These are phyloP conservation scores for Tetraselmis chui DNA, from an alignment of 139 green algal genomes.

Conservation along the genomic window DNA sequence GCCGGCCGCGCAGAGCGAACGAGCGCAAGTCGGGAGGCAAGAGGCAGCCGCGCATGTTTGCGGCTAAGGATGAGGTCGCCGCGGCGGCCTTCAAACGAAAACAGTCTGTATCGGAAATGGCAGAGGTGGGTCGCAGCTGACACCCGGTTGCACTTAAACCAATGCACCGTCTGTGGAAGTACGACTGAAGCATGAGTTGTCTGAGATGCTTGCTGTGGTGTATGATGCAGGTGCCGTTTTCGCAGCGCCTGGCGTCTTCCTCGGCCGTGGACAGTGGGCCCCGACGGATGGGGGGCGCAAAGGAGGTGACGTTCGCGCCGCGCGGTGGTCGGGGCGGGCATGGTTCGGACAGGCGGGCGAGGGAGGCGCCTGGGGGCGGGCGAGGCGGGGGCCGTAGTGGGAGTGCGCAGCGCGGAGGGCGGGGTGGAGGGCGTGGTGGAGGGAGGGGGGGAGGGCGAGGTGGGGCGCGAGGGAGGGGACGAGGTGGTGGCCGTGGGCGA, in stretches of 20 bases:
- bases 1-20: no score
- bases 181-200: no score
- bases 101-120: constrained; percentile 33
- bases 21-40: not conserved
- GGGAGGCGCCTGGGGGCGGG: not conserved
- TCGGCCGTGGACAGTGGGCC: not conserved
- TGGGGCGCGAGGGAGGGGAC: not conserved
- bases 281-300: not conserved
- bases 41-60: constrained; percentile 57
- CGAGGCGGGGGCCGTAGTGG: not conserved
- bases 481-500: not conserved
- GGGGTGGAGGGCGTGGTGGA: constrained; percentile 4
- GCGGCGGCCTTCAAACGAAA: constrained; percentile 51
- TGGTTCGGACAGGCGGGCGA: no score
- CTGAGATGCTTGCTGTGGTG: no score
- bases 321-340: not conserved
- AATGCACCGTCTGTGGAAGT: no score
- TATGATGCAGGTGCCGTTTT: constrained; percentile 26
- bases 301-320: not conserved
- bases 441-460: not conserved
- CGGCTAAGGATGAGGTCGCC: constrained; percentile 49
- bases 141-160: no score
- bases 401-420: not conserved
- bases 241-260: not conserved
- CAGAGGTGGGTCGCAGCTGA: not conserved